phyloP scores from a whole-genome alignment of 805 yeast species.

The Kluyveromyces nonfermentans region DNA sequence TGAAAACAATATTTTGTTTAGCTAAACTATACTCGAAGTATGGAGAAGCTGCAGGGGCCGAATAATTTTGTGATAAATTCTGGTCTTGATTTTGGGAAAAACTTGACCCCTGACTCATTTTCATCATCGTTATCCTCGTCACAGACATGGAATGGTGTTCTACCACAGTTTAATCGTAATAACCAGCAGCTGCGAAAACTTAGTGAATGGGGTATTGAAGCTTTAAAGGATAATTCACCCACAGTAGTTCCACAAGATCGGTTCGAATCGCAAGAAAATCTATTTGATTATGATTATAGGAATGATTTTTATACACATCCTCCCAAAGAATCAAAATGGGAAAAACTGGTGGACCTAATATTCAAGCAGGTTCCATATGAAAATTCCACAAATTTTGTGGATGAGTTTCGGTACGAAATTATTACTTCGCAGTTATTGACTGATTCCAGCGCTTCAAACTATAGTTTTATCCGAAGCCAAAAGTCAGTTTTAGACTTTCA shows the following conservation, averaged over 20 bases:
- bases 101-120: not conserved
- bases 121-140: slow-evolving; percentile 2
- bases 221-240: slow-evolving; percentile 21
- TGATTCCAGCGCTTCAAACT: slow-evolving; percentile 28
- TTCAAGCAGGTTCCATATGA: slow-evolving; percentile 9
- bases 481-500: slow-evolving; percentile 16
- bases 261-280: slow-evolving; percentile 5
- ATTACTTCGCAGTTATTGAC: slow-evolving; percentile 41
- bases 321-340: slow-evolving; percentile 1
- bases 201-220: slow-evolving; percentile 8
- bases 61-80: not conserved
- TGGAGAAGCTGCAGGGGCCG: slow-evolving; percentile 1
- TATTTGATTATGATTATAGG: not conserved
- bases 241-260: slow-evolving; percentile 15
- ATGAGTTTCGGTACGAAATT: slow-evolving; percentile 42
- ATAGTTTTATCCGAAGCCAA: slow-evolving; percentile 12
- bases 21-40: not conserved
- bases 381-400: slow-evolving; percentile 30
- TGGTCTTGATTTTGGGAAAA: not conserved
- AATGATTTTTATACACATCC: not conserved
- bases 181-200: slow-evolving; percentile 3
- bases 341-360: slow-evolving; percentile 5
- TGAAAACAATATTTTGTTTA: no score
- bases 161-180: not conserved
- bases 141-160: not conserved